phyloP scores from a whole-genome alignment of 2,329 filamentous ascomycete species.

The Aspergillus pseudoglaucus region DNA sequence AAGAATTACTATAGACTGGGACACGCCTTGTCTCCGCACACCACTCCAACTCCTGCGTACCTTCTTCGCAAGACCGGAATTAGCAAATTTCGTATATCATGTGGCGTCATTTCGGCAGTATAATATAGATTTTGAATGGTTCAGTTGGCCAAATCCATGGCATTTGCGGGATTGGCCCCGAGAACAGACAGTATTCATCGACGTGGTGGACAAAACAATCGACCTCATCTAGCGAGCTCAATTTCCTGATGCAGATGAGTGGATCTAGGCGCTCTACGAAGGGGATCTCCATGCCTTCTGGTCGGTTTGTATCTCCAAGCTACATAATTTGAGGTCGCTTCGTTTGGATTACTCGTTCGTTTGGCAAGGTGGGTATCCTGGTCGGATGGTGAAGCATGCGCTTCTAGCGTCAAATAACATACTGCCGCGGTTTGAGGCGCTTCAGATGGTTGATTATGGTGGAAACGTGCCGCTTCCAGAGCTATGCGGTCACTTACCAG shows the following conservation, averaged over 20 bases:
- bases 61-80: too few species aligned
- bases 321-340: neutral
- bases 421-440: neutral
- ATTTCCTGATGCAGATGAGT: neutral
- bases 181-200: neutral
- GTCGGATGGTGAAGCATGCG: neutral
- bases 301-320: neutral
- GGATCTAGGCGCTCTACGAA: neutral
- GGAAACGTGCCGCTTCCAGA: neutral
- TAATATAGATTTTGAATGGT: too few species aligned
- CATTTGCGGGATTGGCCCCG: neutral
- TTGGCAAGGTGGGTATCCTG: neutral
- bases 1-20: too few species aligned
- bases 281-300: neutral
- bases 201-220: neutral
- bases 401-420: neutral
- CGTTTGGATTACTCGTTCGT: neutral
- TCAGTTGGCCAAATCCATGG: too few species aligned
- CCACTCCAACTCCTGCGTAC: too few species aligned
- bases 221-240: neutral
- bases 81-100: too few species aligned
- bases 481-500: too few species aligned
- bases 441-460: neutral
- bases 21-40: too few species aligned
- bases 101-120: too few species aligned